phyloP scores from a whole-genome alignment of 305 asterid genomes.

The Ilex paraguariensis region DNA sequence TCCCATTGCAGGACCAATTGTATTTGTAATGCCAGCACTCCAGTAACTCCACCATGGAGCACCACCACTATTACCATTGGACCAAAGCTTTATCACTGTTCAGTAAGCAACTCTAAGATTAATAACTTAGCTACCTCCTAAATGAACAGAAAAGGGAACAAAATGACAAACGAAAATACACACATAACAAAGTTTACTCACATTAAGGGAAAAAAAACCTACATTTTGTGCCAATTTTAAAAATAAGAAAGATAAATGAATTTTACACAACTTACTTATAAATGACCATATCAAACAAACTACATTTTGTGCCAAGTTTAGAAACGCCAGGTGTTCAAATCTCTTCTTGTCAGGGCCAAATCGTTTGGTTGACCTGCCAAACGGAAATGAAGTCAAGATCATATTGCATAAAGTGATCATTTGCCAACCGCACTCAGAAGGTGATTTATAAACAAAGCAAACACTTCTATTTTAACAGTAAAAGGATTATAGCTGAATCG shows the following conservation, averaged over 20 bases:
- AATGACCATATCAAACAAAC: slow-evolving; percentile 90
- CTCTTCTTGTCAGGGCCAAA: slow-evolving; percentile 87
- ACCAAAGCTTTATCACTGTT: slow-evolving; percentile 87
- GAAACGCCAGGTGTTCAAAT: slow-evolving; percentile 94
- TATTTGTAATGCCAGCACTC: slow-evolving; percentile 98
- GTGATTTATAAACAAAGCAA: too few species aligned
- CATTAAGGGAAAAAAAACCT: neutral
- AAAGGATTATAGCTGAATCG: too few species aligned
- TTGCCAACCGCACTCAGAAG: too few species aligned
- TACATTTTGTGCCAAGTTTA: slow-evolving; percentile 86
- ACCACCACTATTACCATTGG: slow-evolving; percentile 59
- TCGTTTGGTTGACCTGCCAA: slow-evolving; percentile 71
- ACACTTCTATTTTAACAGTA: too few species aligned
- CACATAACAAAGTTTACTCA: too few species aligned
- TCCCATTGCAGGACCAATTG: slow-evolving; percentile 99
- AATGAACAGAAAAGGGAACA: too few species aligned
- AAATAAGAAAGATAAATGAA: neutral
- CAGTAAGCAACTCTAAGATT: neutral
- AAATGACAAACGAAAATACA: too few species aligned
- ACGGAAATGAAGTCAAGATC: neutral
- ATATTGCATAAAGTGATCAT: too few species aligned
- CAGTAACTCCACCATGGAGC: slow-evolving; percentile 99
- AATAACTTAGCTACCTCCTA: neutral
- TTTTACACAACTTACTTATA: slow-evolving; percentile 51
- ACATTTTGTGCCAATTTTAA: neutral